Evolutionary conservation across 257 asterid genomes (phyloP), one percentile per base, ranked within the genome.

Genomic region (Dorcoceras hygrometricum): DNA sequence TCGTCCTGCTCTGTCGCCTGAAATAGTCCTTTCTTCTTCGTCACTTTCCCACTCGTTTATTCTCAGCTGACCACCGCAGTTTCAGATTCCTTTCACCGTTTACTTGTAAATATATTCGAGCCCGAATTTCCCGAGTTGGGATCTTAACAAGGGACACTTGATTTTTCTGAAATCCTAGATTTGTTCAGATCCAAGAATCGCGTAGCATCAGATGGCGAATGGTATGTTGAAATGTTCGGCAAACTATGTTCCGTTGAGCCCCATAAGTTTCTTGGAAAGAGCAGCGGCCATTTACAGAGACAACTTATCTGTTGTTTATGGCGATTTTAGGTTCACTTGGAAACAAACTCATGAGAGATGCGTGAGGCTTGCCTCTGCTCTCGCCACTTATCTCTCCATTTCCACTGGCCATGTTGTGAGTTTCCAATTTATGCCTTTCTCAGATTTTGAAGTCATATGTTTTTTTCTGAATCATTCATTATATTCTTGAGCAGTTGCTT

Each of bases 141-240:
- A 29, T 29, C 34, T 29, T n/a, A n/a, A n/a, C n/a, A n/a, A n/a
- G n/a, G n/a, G n/a, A n/a, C n/a, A n/a, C n/a, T n/a, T n/a, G n/a
- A n/a, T n/a, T n/a, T n/a, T n/a, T n/a, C n/a, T n/a, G 6, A 4
- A 29, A 29, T 6, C 34, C 4, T 8, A 29, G 31, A 7, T 28
- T 28, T 28, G 4, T 39, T 0, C 1, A 12, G 51, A 39, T 39
- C 51, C n/a, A 39, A 39, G 51, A 39, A 39, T 14, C 6, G 7
- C 51, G 4, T 12, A 31, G 8, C 10, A 39, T 39, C 51, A 67
- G 10, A 62, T 62, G 66, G 66, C 57, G 24, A 62, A 72, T 62
- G 86, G 83, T 4, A 72, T 68, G 23, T 10, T 66, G 8, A 81
- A 69, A 71, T 78, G 86, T 71, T 59, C 86, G 2, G 81, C 81